Conservation (phyloP, 176 grass and related monocot genomes). For the Alloteropsis semialata region DNA sequence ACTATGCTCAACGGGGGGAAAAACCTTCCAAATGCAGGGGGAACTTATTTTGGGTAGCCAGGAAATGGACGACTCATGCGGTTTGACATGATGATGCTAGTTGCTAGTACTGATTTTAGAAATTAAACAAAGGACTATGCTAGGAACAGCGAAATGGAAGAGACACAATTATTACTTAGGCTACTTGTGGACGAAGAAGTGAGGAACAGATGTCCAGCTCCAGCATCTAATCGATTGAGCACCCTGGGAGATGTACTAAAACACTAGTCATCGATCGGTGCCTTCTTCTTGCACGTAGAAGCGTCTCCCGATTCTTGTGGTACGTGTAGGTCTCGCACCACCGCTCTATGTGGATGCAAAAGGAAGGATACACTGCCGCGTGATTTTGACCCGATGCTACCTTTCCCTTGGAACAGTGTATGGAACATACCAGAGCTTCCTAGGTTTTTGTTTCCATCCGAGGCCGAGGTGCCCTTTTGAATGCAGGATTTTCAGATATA, state of each 20-base stretch:
- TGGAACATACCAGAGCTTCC: neutral
- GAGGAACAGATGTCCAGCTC: neutral
- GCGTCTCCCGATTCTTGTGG: neutral
- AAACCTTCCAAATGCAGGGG: too few species aligned
- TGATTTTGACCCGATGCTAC: neutral
- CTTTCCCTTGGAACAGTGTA: neutral
- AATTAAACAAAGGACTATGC: neutral
- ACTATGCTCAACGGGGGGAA: neutral
- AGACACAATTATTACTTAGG: neutral
- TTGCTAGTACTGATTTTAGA: neutral
- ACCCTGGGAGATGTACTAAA: neutral
- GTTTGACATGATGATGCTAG: neutral
- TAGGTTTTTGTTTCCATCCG: neutral
- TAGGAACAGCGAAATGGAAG: neutral
- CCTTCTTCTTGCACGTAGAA: constrained; percentile 3
- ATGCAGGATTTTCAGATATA: neutral
- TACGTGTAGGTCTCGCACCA: neutral
- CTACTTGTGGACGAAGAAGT: neutral
- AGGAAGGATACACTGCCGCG: neutral
- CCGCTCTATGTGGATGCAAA: too few species aligned
- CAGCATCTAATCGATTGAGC: neutral
- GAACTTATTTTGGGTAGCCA: neutral
- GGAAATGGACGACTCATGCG: neutral
- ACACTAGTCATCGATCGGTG: neutral
- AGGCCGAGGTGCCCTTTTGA: neutral